Conservation (phyloP, 139 green algal species). For the Asterochloris sp. region DNA sequence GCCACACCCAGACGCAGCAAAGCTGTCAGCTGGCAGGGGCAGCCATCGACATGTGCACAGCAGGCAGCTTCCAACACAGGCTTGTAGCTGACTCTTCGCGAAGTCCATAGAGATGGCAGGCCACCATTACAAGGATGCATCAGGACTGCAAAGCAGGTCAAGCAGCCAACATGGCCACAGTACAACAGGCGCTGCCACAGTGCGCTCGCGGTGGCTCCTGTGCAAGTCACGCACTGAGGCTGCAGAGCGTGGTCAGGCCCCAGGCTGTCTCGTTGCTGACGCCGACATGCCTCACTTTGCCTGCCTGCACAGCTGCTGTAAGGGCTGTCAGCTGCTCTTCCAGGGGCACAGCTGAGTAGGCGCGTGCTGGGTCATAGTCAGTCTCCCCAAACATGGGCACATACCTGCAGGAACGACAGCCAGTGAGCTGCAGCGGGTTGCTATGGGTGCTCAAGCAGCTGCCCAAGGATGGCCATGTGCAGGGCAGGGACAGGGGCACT, state of each 20-base stretch:
- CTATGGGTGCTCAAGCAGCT: too few species aligned
- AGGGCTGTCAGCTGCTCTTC: slow-evolving; percentile 81
- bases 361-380: slow-evolving; percentile 62
- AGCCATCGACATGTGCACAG: not conserved
- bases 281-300: slow-evolving; percentile 69
- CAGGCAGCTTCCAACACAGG: not conserved
- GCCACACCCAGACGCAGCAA: too few species aligned
- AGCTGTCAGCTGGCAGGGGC: too few species aligned
- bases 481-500: too few species aligned
- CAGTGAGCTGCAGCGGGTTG: not conserved
- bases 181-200: not conserved
- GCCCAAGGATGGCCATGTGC: too few species aligned
- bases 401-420: slow-evolving; percentile 62
- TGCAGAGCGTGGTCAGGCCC: slow-evolving; percentile 59
- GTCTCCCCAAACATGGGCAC: slow-evolving; percentile 95
- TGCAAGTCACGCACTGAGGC: slow-evolving; percentile 7
- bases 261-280: slow-evolving; percentile 91
- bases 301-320: slow-evolving; percentile 38
- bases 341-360: slow-evolving; percentile 47
- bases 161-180: not conserved
- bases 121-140: too few species aligned
- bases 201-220: not conserved
- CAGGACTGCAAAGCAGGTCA: too few species aligned
- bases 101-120: too few species aligned
- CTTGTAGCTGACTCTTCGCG: not conserved